Conservation (phyloP, 2,329 filamentous ascomycete genomes). For the Ceratocystis colombiana region DNA sequence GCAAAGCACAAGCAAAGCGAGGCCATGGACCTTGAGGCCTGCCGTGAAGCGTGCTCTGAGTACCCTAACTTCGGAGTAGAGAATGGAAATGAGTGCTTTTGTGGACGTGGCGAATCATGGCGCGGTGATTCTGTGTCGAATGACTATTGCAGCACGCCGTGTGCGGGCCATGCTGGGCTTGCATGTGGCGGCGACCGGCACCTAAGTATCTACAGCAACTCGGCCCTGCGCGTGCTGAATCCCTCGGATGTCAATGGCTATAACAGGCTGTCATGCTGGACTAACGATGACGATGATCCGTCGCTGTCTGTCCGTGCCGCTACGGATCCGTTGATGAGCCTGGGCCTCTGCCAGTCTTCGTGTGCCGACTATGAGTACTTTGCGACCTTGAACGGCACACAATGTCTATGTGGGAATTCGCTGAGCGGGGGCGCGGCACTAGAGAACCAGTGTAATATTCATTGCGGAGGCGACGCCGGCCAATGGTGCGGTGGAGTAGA, state of each 20-base stretch:
- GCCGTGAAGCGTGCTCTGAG: slow-evolving; percentile 1
- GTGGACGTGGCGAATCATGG: slow-evolving; percentile 15
- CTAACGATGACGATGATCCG: neutral
- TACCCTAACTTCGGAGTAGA: slow-evolving; percentile 22
- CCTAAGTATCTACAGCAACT: slow-evolving; percentile 19
- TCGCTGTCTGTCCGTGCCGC: neutral
- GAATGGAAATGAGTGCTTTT: slow-evolving; percentile 14
- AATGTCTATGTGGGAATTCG: slow-evolving; percentile 19
- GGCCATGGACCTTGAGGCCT: slow-evolving; percentile 18
- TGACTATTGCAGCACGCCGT: slow-evolving; percentile 18
- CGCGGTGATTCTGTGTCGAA: slow-evolving; percentile 16
- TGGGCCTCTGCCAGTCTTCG: slow-evolving; percentile 5
- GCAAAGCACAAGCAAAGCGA: neutral
- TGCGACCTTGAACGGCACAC: slow-evolving; percentile 10
- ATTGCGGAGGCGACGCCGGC: slow-evolving; percentile 12
- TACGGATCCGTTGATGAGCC: slow-evolving; percentile 6
- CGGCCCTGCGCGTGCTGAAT: slow-evolving; percentile 13
- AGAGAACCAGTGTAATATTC: slow-evolving; percentile 15
- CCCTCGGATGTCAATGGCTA: slow-evolving; percentile 17
- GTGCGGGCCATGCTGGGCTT: slow-evolving; percentile 13
- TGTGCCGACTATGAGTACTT: slow-evolving; percentile 21
- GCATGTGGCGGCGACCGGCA: slow-evolving; percentile 19
- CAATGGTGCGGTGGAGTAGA: slow-evolving; percentile 18
- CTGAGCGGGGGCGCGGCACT: slow-evolving; percentile 15
- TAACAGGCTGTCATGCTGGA: slow-evolving; percentile 23